Base-by-base conservation (phyloP, 2,329 filamentous ascomycete species). In the Fusarium nanum region DNA sequence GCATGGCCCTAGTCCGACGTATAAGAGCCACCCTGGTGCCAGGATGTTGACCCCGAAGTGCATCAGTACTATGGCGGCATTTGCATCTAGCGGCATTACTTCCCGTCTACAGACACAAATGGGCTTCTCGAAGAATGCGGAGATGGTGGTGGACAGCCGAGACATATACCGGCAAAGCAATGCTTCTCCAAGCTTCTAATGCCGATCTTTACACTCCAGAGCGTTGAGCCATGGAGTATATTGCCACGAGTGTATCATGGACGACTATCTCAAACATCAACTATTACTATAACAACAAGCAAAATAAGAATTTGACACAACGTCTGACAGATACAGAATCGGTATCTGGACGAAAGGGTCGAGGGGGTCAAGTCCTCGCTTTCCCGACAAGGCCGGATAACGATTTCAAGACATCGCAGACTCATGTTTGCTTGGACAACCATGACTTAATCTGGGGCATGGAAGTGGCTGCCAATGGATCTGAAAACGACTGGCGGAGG, bases 1-100 rank as follows among this genome's bases (percentile, higher is more conserved):
- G 75, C 67, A 72, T 74, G 76, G 75, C 76, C 77, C 76, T 70
- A 78, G 75, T 72, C 74, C 71, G 71, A 73, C 67, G 70, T 73
- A 58, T 66, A 67, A 71, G 68, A 72, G 62, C 75, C 74, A 76
- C 77, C 73, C 74, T 66, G 63, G 69, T 65, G 70, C 69, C 69
- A 57, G 72, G 72, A 76, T 71, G 59, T 58, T 68, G 64, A 67
- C 57, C 58, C 63, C 69, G 62, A 69, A 75, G 67, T 70, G 70
- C 73, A 71, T 72, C 60, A 58, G 63, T 67, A 58, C 65, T 67
- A 71, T 71, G 61, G 63, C 69, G 68, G 66, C 70, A 70, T 68
- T 71, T 69, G 68, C 71, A 75, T 73, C 67, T 62, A 67, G 71
- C 67, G 56, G 63, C 71, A 45, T 69, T 73, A 61, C 62, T 62